Evolutionary conservation across 2,329 filamentous ascomycete species (phyloP).

Genomic region (Epichloe sp.): DNA sequence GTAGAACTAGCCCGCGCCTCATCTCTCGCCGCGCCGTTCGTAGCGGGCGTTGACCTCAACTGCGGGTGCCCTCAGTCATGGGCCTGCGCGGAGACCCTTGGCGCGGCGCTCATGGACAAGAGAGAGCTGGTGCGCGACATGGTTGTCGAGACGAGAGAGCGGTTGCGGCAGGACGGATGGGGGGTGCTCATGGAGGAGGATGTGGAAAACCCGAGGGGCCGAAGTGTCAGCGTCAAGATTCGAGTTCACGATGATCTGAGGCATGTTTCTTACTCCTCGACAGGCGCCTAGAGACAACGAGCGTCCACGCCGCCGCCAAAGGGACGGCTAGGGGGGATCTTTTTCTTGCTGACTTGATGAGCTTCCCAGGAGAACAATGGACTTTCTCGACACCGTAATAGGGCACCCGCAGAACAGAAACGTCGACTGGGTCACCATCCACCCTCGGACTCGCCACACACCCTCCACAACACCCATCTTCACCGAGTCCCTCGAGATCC

Average conservation of each 20-base stretch:
- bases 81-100: constrained; percentile 55
- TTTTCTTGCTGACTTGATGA: neutral
- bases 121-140: constrained; percentile 54
- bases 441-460: constrained; percentile 50
- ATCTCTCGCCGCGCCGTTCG: constrained; percentile 45
- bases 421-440: constrained; percentile 58
- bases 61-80: constrained; percentile 63
- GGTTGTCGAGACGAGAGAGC: constrained; percentile 41
- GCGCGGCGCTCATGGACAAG: constrained; percentile 55
- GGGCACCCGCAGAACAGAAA: constrained; percentile 35
- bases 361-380: constrained; percentile 35
- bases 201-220: constrained; percentile 28
- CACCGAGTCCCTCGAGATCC: constrained; percentile 43
- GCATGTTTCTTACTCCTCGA: constrained; percentile 14
- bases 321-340: too few species aligned
- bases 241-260: constrained; percentile 52
- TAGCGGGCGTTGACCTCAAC: constrained; percentile 55
- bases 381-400: constrained; percentile 51
- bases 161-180: constrained; percentile 41
- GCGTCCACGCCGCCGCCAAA: too few species aligned
- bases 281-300: too few species aligned
- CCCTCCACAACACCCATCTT: constrained; percentile 49
- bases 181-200: constrained; percentile 31
- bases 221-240: constrained; percentile 59
- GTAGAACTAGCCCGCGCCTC: constrained; percentile 50